Percentiles rank a stretch among this genome's conserved stretches.
phyloP scores from a whole-genome alignment of 495 filamentous ascomycete genomes.

The Bombardia bombarda region DNA sequence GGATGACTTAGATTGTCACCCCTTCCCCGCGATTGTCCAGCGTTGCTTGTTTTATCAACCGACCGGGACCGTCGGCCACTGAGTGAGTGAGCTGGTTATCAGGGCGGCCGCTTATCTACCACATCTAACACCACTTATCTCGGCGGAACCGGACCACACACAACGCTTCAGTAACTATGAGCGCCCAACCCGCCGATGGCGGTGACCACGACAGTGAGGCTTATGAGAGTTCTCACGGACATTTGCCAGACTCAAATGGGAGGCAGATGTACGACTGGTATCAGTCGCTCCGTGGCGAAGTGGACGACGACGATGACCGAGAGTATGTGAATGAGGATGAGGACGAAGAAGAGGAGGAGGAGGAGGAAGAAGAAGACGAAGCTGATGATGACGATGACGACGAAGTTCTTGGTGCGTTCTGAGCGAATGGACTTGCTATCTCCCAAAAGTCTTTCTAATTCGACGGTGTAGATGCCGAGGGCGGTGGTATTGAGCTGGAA shows the following conservation, averaged over 20 bases:
- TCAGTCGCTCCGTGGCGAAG: conserved; percentile 2
- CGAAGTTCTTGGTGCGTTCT: conserved; percentile 29
- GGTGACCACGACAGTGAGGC: conserved; percentile 2
- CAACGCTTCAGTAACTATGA: conserved; percentile 1
- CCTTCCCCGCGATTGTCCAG: not conserved
- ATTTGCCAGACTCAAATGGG: not conserved
- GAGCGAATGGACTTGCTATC: not conserved
- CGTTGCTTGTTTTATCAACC: not conserved
- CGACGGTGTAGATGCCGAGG: conserved; percentile 19
- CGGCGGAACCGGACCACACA: not conserved
- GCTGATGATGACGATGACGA: conserved; percentile 39
- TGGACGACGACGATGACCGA: not conserved
- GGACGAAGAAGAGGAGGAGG: conserved; percentile 10
- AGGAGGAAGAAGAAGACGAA: conserved; percentile 28
- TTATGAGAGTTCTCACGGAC: conserved; percentile 5
- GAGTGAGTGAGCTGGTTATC: too few species aligned
- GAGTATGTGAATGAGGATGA: conserved; percentile 4
- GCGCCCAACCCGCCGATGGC: not conserved
- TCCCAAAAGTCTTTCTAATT: not conserved
- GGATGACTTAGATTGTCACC: too few species aligned
- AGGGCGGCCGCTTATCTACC: not conserved
- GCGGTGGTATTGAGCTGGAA: conserved; percentile 25
- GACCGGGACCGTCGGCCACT: too few species aligned
- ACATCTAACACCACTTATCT: not conserved
- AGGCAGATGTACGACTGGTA: too few species aligned